Conservation (phyloP, 345 rosid genomes). For the Fremontodendron californicum region DNA sequence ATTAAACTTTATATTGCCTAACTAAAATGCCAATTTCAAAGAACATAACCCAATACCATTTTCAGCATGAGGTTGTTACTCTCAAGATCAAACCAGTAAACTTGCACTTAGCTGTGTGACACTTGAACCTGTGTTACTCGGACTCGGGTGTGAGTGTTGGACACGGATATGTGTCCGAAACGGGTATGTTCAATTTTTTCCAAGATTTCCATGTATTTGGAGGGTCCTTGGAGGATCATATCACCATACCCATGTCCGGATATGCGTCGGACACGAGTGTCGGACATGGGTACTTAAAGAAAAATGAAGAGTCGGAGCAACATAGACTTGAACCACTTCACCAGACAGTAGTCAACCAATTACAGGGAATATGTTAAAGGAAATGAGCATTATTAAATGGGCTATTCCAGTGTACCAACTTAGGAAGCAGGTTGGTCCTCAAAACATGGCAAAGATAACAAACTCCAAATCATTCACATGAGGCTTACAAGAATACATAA, state of each 20-base stretch:
- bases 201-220: too few species aligned
- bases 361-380: not conserved
- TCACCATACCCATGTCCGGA: too few species aligned
- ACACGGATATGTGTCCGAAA: too few species aligned
- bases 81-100: not conserved
- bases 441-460: not conserved
- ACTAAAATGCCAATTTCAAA: not conserved
- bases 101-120: not conserved
- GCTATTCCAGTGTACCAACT: not conserved
- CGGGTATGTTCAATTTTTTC: too few species aligned
- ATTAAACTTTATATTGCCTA: not conserved
- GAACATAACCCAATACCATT: not conserved
- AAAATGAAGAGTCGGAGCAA: too few species aligned
- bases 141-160: too few species aligned
- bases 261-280: too few species aligned
- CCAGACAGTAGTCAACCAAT: not conserved
- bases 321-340: not conserved
- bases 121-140: too few species aligned
- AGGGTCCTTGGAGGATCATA: too few species aligned
- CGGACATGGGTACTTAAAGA: too few species aligned
- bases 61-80: not conserved
- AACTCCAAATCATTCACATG: not conserved
- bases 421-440: not conserved
- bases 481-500: not conserved
- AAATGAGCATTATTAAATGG: not conserved